phyloP scores from a whole-genome alignment of 495 filamentous ascomycete species.

The Hypoxylon perforatum region DNA sequence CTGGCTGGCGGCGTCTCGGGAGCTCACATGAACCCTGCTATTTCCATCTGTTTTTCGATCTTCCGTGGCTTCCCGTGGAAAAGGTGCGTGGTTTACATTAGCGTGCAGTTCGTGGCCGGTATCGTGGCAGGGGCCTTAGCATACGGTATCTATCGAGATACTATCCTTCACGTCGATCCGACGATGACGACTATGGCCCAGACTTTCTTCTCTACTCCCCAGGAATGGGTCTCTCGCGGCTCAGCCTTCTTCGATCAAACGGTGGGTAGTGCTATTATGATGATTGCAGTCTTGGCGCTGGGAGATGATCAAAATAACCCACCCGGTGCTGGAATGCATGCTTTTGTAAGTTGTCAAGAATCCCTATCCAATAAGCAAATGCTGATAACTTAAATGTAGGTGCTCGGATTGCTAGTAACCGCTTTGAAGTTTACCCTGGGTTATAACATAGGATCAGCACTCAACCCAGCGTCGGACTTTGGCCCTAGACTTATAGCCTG shows the following conservation, averaged over 20 bases:
- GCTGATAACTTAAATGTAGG: conserved; percentile 11
- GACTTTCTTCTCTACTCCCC: conserved; percentile 57
- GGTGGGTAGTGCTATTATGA: conserved; percentile 58
- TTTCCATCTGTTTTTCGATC: conserved; percentile 61
- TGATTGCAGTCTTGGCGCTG: conserved; percentile 61
- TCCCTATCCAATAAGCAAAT: conserved; percentile 23
- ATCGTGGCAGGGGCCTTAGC: conserved; percentile 57
- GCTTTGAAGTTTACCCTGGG: conserved; percentile 57
- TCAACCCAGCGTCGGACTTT: conserved; percentile 65
- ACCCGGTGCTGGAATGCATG: conserved; percentile 64
- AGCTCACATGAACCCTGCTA: conserved; percentile 64
- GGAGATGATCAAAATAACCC: conserved; percentile 67
- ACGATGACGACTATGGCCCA: conserved; percentile 42
- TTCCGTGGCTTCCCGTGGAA: conserved; percentile 63
- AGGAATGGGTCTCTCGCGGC: conserved; percentile 53
- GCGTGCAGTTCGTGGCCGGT: conserved; percentile 60
- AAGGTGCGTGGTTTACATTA: conserved; percentile 60
- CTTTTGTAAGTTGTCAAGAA: conserved; percentile 36
- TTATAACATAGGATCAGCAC: conserved; percentile 59
- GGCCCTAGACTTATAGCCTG: conserved; percentile 55
- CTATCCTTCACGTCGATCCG: conserved; percentile 55
- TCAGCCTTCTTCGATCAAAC: conserved; percentile 66
- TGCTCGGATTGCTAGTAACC: conserved; percentile 59
- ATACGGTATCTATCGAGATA: conserved; percentile 62
- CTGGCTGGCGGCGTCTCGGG: conserved; percentile 67